Percentiles rank a stretch among this genome's conserved stretches.
phyloP scores from a whole-genome alignment of 768 basidiomycete genomes.

The Panus rudis region DNA sequence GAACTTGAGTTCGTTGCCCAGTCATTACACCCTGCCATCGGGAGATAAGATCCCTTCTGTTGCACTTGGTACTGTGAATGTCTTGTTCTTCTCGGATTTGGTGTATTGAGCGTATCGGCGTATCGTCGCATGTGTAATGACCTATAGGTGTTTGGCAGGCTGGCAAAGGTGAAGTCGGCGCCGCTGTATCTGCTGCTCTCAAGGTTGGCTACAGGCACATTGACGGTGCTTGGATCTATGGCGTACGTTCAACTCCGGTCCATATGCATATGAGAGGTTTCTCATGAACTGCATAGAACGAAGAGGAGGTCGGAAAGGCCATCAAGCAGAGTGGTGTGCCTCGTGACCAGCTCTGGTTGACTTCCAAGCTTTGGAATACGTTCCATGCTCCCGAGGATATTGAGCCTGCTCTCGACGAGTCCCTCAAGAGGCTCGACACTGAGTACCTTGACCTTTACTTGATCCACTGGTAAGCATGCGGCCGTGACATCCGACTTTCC shows the following conservation, averaged over 20 bases:
- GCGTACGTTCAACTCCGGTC: constrained; percentile 29
- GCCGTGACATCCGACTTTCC: not conserved
- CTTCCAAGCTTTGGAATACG: constrained; percentile 69
- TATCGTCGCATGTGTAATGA: not conserved
- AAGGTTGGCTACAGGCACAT: constrained; percentile 63
- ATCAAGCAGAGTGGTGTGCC: constrained; percentile 51
- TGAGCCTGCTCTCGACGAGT: constrained; percentile 60
- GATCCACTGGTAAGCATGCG: constrained; percentile 58
- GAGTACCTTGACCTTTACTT: constrained; percentile 77
- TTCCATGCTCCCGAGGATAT: constrained; percentile 73
- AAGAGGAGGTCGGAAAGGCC: constrained; percentile 61
- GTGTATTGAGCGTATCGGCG: not conserved
- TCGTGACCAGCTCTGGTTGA: constrained; percentile 61
- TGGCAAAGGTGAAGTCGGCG: constrained; percentile 49
- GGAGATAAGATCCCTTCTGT: constrained; percentile 64
- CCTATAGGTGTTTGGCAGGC: constrained; percentile 58
- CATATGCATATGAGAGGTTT: not conserved
- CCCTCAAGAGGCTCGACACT: constrained; percentile 50
- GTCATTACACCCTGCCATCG: constrained; percentile 53
- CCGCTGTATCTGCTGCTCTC: constrained; percentile 61
- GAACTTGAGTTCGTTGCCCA: constrained; percentile 26
- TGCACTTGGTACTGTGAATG: constrained; percentile 43
- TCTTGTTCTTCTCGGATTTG: not conserved
- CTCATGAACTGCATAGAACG: constrained; percentile 38
- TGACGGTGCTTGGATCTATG: constrained; percentile 67